phyloP scores from a whole-genome alignment of 2,329 filamentous ascomycete genomes.

The Esteya vermicola region DNA sequence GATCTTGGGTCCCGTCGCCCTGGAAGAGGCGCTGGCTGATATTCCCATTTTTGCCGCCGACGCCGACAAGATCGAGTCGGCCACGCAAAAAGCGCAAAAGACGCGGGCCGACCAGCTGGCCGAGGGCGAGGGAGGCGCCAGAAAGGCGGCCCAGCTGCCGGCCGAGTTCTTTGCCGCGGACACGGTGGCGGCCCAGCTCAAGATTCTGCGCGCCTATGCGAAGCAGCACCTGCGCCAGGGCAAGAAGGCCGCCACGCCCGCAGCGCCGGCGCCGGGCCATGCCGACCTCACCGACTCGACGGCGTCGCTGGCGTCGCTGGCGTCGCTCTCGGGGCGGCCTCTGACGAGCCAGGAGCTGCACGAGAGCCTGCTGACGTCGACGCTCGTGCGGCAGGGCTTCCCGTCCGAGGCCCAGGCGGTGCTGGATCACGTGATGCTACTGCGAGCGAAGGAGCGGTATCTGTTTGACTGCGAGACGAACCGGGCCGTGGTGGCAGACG shows the following conservation, averaged over 20 bases:
- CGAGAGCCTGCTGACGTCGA: conserved; percentile 34
- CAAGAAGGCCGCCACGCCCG: not conserved
- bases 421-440: conserved; percentile 42
- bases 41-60: conserved; percentile 42
- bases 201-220: conserved; percentile 25
- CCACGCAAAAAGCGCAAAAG: conserved; percentile 27
- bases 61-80: conserved; percentile 25
- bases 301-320: conserved; percentile 7
- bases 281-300: conserved; percentile 8
- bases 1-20: conserved; percentile 38
- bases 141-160: conserved; percentile 18
- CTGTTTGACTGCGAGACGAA: conserved; percentile 53
- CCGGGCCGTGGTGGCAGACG: conserved; percentile 50
- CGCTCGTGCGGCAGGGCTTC: conserved; percentile 29
- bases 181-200: conserved; percentile 34
- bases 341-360: conserved; percentile 35
- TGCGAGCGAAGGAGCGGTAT: conserved; percentile 47
- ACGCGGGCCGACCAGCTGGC: conserved; percentile 15
- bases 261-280: not conserved
- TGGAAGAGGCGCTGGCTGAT: conserved; percentile 37
- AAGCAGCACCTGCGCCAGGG: conserved; percentile 10
- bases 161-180: conserved; percentile 25
- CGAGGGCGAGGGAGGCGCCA: conserved; percentile 18
- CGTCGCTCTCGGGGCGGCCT: conserved; percentile 6
- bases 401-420: conserved; percentile 36